Conservation (phyloP, 768 basidiomycete species). For the Gautieria morchelliformis region DNA sequence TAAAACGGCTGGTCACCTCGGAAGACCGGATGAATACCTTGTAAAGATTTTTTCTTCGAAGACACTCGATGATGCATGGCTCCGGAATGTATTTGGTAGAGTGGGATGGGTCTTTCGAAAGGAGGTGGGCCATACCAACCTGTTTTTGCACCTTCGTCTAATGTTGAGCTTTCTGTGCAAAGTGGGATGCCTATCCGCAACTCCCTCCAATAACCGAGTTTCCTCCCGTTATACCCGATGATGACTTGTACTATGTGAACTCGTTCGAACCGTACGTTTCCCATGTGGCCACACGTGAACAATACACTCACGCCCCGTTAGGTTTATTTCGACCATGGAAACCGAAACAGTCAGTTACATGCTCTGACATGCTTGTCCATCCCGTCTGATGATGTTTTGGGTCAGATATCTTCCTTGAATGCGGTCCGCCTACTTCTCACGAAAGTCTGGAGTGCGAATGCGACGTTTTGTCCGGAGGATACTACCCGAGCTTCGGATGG, state of each 20-base stretch:
- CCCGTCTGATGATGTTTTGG: neutral
- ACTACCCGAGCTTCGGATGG: conserved; percentile 22
- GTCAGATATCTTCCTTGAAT: conserved; percentile 54
- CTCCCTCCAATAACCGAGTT: conserved; percentile 58
- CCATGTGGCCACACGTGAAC: neutral
- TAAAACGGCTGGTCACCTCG: conserved; percentile 31
- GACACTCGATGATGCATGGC: conserved; percentile 57
- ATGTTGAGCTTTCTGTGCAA: conserved; percentile 7
- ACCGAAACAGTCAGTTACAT: conserved; percentile 56
- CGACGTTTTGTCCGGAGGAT: conserved; percentile 49
- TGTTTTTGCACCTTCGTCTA: neutral
- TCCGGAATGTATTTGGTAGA: conserved; percentile 55
- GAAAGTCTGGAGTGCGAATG: conserved; percentile 52
- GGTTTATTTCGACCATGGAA: conserved; percentile 90
- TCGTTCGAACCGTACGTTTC: conserved; percentile 76
- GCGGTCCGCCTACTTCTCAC: conserved; percentile 69
- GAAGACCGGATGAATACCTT: conserved; percentile 39
- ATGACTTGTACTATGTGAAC: conserved; percentile 84
- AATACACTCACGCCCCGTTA: conserved; percentile 16
- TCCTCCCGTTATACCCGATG: conserved; percentile 69
- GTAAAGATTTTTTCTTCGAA: conserved; percentile 85
- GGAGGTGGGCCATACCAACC: conserved; percentile 34
- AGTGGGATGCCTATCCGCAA: conserved; percentile 79
- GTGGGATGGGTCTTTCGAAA: conserved; percentile 80
- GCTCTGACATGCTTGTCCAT: neutral